Conservation (phyloP, 805 yeast species). For the Sungouiella thailandica region DNA sequence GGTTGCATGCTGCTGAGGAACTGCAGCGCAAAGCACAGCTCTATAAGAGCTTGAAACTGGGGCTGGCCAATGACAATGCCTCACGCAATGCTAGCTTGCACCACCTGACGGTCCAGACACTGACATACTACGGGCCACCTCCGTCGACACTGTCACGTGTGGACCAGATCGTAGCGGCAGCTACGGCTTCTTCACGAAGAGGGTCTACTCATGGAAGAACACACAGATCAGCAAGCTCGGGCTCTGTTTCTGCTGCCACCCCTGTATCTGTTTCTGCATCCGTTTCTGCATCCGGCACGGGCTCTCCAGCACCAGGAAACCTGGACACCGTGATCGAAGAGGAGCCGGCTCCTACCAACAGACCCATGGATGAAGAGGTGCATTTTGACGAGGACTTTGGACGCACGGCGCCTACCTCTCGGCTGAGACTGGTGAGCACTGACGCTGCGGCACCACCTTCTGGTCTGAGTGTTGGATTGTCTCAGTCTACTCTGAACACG, state of each 20-base stretch:
- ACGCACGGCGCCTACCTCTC: not conserved
- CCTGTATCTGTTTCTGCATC: conserved; percentile 7
- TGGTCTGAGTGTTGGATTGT: too few species aligned
- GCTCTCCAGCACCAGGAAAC: conserved; percentile 3
- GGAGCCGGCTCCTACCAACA: conserved; percentile 11
- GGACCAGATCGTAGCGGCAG: not conserved
- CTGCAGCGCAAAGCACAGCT: conserved; percentile 17
- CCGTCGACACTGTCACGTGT: conserved; percentile 4
- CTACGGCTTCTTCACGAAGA: too few species aligned
- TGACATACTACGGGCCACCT: conserved; percentile 12
- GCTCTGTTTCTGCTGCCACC: conserved; percentile 6
- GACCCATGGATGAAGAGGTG: conserved; percentile 13
- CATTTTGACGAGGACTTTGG: conserved; percentile 16
- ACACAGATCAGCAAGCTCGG: conserved; percentile 1
- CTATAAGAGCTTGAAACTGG: conserved; percentile 7
- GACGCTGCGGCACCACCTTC: conserved; percentile 10
- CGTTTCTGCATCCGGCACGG: conserved; percentile 7
- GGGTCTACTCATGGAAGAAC: not conserved
- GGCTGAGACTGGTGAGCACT: conserved; percentile 14
- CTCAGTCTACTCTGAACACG: not conserved
- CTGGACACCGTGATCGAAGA: conserved; percentile 10
- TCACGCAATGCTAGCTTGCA: conserved; percentile 13
- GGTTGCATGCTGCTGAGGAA: conserved; percentile 43
- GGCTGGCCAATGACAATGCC: conserved; percentile 6
- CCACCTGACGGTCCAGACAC: conserved; percentile 15